Evolutionary conservation across 2,329 filamentous ascomycete genomes (phyloP), one percentile per base, ranked within the genome.

Genomic region (Sphaerulina vaccinii): DNA sequence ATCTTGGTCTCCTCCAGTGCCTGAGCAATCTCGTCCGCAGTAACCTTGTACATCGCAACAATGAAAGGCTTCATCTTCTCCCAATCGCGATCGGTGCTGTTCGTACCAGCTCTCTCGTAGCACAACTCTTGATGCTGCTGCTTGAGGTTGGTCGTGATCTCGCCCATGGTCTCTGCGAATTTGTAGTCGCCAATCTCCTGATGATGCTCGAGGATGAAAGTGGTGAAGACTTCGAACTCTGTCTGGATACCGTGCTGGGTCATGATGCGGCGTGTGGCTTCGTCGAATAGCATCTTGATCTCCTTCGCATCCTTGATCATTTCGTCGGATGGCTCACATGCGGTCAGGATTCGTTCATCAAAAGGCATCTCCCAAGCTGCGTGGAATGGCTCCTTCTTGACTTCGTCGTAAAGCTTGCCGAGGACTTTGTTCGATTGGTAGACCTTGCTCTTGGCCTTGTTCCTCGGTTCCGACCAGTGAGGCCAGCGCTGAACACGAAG

Each of bases 181-280:
- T 93, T 95, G 74, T 95, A 97, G 57, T 93, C 88, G 7, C 79
- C 81, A 27, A 81, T 83, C 21, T 88, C 79, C 0, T 82, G 79
- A 7, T 88, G 87, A 64, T 87, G 88, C 1, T 80, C 79, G 52
- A 97, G 76, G 2, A 91, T 82, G 68, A 96, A 97, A 0, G 88
- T 85, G 0, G 90, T 86, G 84, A 86, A 96, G 9, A 95, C 81
- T 69, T 99, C 93, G 59, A 96, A 96, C 63, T 99, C 93, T 0
- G 88, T 95, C 15, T 75, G 72, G 50, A 97, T 87, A 37, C 87
- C 86, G 60, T 90, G 83, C 63, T 96, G 91, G 1, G 84, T 86
- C 83, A 97, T 91, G 49, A 96, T 77, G 0, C 90, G 82, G 10
- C 81, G 82, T 62, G 97, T 79, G 0, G 83, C 80, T 13, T 79